Evolutionary conservation across 2,329 filamentous ascomycete genomes (phyloP), one percentile per base, ranked within the genome.

Genomic region (Fusarium sp.): DNA sequence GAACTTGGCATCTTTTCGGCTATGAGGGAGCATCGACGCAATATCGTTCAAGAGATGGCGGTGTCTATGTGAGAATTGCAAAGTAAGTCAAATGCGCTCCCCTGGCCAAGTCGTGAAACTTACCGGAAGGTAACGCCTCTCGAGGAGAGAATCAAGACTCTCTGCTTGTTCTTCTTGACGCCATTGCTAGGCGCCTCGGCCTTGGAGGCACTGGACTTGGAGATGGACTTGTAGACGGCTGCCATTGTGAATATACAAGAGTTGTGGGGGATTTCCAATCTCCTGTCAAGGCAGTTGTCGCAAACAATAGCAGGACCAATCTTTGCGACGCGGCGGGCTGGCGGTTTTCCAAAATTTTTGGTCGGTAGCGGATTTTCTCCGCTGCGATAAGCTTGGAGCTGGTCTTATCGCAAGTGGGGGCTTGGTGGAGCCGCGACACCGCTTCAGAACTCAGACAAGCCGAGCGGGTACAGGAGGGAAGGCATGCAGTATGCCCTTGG

Each of bases 1-100:
- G 72, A 97, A 92, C 82, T 99, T 99, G 74, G 92, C 93, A 79
- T 99, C 96, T 83, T 97, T 97, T 77, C 93, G 90, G 71, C 90
- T 90, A 79, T 99, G 96, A 2, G 96, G 96, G 71, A 99, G 89
- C 80, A 99, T 89, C 29, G 91, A 87, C 62, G 93, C 89, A 51
- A 99, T 85, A 77, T 99, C 96, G 76, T 94, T 92, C 68, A 99
- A 86, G 44, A 99, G 85, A 82, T 99, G 96, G 44, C 96, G 91
- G 80, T 97, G 96, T 80, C 95, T 96, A 74, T 38, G 64, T 16
- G 36, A 27, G 57, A 62, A 40, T 46, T 44, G 38, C 7, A 29
- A 54, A 16, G 56, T 75, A 18, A 76, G 71, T 46, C 16, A 6
- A 36, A 65, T 68, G 71, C 69, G 66, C 66, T 50, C 36, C n/a